Percentiles rank a stretch among this genome's conserved stretches.
These are phyloP conservation scores for Skeletonema marinoi DNA, from an alignment of 108 stramenopile genomes.

Conservation along the genomic window DNA sequence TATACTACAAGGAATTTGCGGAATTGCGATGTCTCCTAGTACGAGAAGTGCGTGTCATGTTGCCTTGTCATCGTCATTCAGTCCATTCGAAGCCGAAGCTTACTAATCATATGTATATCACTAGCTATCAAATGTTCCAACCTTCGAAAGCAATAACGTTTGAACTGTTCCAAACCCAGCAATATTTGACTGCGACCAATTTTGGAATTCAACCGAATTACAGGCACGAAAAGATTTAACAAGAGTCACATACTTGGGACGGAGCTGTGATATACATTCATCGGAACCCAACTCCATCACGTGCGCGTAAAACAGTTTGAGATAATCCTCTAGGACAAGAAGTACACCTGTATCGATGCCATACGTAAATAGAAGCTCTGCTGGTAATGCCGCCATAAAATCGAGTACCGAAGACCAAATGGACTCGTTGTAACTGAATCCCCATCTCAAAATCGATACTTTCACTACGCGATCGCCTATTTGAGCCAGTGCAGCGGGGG, in stretches of 20 bases:
- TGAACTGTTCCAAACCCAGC: conserved; percentile 3
- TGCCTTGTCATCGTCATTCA: too few species aligned
- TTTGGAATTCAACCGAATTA: not conserved
- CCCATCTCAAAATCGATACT: conserved; percentile 63
- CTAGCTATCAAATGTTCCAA: not conserved
- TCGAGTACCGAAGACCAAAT: conserved; percentile 65
- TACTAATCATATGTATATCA: not conserved
- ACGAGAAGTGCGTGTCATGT: too few species aligned
- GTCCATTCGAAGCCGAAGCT: too few species aligned
- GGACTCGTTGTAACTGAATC: conserved; percentile 63
- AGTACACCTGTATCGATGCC: conserved; percentile 57
- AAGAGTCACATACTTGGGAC: conserved; percentile 10
- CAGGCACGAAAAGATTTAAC: not conserved
- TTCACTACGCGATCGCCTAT: conserved; percentile 28
- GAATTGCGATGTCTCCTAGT: too few species aligned
- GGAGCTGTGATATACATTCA: conserved; percentile 2
- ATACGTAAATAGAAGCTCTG: conserved; percentile 61
- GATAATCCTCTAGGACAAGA: conserved; percentile 48
- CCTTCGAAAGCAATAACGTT: not conserved
- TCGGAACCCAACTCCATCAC: conserved; percentile 6
- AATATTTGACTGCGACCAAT: not conserved
- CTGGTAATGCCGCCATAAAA: conserved; percentile 45
- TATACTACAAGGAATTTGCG: too few species aligned
- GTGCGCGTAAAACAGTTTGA: conserved; percentile 52
- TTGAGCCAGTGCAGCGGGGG: conserved; percentile 13